Percentiles rank a stretch among this genome's conserved stretches.
Conservation (phyloP, 208 protist genomes). For the Porcisia hertigi region DNA sequence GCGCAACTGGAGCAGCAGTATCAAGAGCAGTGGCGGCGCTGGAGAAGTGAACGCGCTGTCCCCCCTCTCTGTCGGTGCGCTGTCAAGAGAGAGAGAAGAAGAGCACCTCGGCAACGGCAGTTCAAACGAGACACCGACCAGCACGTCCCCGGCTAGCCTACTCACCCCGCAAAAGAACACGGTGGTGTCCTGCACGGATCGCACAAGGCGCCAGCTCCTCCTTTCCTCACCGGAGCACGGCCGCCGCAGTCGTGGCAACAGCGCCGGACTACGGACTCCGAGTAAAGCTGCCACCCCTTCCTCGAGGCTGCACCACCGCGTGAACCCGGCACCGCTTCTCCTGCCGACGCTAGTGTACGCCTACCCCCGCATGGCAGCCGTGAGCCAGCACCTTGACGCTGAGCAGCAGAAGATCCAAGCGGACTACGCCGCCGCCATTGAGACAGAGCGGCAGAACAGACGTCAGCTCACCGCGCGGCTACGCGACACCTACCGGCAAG, state of each 20-base stretch:
- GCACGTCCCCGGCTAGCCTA: not conserved
- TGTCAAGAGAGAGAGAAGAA: not conserved
- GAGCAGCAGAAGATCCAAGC: slow-evolving; percentile 35
- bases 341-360: slow-evolving; percentile 42
- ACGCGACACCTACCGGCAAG: slow-evolving; percentile 30
- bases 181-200: slow-evolving; percentile 10
- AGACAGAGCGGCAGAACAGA: slow-evolving; percentile 26
- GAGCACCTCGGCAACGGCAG: not conserved
- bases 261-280: not conserved
- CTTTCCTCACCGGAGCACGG: slow-evolving; percentile 36
- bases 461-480: slow-evolving; percentile 21
- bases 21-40: not conserved
- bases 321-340: slow-evolving; percentile 10
- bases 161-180: not conserved
- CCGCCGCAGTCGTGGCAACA: slow-evolving; percentile 21
- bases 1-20: not conserved
- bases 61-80: not conserved
- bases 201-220: slow-evolving; percentile 21
- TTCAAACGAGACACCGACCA: not conserved
- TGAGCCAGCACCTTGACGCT: slow-evolving; percentile 38
- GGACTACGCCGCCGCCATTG: slow-evolving; percentile 36
- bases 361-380: slow-evolving; percentile 32
- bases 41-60: not conserved
- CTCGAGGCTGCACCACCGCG: not conserved
- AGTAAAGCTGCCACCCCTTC: not conserved